These are phyloP conservation scores for Fonsecaea pedrosoi DNA, from an alignment of 2,329 filamentous ascomycete species.

Conservation along the genomic window DNA sequence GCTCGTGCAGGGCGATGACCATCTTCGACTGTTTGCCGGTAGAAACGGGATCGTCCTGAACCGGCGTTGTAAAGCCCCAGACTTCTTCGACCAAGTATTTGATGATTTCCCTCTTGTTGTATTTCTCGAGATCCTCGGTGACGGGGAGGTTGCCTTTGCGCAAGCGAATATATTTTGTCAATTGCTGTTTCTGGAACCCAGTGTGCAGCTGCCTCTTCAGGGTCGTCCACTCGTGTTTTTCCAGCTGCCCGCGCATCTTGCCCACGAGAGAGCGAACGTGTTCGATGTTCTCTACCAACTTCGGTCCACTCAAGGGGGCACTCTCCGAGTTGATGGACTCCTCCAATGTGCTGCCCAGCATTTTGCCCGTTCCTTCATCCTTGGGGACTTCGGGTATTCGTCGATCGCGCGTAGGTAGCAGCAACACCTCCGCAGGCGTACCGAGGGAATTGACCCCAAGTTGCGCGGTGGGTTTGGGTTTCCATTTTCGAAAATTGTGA, in stretches of 20 bases:
- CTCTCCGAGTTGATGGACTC: conserved; percentile 35
- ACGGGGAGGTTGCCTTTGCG: background rate
- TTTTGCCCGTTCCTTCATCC: conserved; percentile 11
- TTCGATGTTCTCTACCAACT: conserved; percentile 35
- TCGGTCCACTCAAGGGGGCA: conserved; percentile 25
- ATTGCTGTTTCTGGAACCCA: conserved; percentile 25
- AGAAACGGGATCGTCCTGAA: background rate
- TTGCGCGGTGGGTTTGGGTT: conserved; percentile 34
- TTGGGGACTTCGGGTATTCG: conserved; percentile 28
- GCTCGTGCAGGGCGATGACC: conserved; percentile 17
- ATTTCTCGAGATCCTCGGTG: background rate
- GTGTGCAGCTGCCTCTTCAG: conserved; percentile 22
- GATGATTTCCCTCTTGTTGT: conserved; percentile 18
- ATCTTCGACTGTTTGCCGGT: conserved; percentile 1
- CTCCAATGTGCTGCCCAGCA: conserved; percentile 23
- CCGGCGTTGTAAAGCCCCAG: conserved; percentile 30
- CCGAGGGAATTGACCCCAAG: conserved; percentile 47
- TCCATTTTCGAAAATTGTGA: conserved; percentile 30
- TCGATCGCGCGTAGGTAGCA: conserved; percentile 43
- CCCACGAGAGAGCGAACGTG: conserved; percentile 26
- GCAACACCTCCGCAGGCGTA: conserved; percentile 48
- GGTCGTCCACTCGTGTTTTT: conserved; percentile 24
- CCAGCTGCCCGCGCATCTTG: conserved; percentile 29
- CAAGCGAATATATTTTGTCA: conserved; percentile 26
- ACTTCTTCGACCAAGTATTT: conserved; percentile 30